Base-by-base conservation (phyloP, 768 basidiomycete species). In the Calvatia gigantea region DNA sequence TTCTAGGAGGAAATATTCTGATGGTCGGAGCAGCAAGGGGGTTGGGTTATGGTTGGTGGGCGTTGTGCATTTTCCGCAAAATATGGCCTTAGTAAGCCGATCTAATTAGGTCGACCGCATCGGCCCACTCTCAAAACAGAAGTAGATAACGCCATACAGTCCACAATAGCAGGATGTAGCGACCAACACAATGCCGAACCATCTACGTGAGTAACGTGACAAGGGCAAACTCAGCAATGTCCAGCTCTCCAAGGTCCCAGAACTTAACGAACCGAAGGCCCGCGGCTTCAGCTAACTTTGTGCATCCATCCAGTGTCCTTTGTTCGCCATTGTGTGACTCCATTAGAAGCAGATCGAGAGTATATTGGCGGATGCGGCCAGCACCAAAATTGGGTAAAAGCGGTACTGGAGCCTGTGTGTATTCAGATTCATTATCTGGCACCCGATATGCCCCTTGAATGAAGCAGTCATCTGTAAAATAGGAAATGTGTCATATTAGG, bases 311-410 rank as follows among this genome's bases (percentile, higher is more conserved):
- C 6, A 80, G 48, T 0, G 70, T 73, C 3, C 80, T 73, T 56
- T 80, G 78, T 59, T 74, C 69, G 5, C 69, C 62, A 45, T 81
- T 78, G 15, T 73, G 61, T 14, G 68, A 23, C 12, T 62, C 27
- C 71, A 78, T 72, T 79, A 82, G 78, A 47, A 69, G 70, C 32
- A 81, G 41, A 53, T 82, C 80, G 33, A 72, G 71, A 29, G 73
- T 65, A 57, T 80, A 79, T 29, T 65, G 65, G 3, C 72, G 63
- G 28, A 73, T 63, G 39, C 65, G 67, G 1, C 75, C 79, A 5
- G 70, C 67, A 8, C 77, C 78, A 49, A 72, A 80, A 63, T 80
- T 80, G 9, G 79, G 70, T 0, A 81, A 67, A 45, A 82, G 64
- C 0, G 77, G 80, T 46, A 71, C 70, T 0, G 78, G 78, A 1